phyloP scores from a whole-genome alignment of 768 basidiomycete genomes.

The Crucibulum laeve region DNA sequence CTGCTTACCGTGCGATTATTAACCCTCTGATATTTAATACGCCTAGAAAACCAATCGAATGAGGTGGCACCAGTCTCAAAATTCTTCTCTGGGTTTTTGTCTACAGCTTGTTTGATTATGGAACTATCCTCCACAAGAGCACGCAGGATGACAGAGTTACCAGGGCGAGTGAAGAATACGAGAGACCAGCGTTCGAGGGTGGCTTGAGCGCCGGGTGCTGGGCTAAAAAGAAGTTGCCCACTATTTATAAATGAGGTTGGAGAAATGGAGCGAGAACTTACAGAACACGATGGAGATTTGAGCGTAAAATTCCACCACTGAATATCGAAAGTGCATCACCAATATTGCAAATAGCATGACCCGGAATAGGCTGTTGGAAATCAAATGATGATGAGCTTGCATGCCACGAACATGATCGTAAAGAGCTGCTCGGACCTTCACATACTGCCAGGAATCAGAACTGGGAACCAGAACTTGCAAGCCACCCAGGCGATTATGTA shows the following conservation, averaged over 20 bases:
- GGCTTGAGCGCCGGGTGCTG: constrained; percentile 49
- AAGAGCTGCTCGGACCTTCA: constrained; percentile 42
- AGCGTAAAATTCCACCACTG: constrained; percentile 60
- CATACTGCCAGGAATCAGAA: constrained; percentile 60
- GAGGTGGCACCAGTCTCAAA: neutral
- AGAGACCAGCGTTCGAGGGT: constrained; percentile 50
- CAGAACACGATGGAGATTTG: constrained; percentile 63
- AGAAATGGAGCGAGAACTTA: constrained; percentile 18
- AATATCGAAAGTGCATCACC: constrained; percentile 61
- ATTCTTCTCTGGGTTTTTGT: constrained; percentile 15
- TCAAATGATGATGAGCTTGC: neutral
- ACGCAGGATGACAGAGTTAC: constrained; percentile 38
- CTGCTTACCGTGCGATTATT: constrained; percentile 2
- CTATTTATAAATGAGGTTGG: neutral
- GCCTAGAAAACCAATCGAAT: neutral
- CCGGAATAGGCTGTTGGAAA: constrained; percentile 39
- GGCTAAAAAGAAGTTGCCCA: constrained; percentile 12
- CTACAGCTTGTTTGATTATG: constrained; percentile 38
- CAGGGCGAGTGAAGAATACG: constrained; percentile 58
- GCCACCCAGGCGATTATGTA: constrained; percentile 68
- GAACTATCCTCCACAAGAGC: constrained; percentile 41
- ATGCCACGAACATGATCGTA: neutral
- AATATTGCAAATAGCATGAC: constrained; percentile 56
- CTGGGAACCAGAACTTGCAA: constrained; percentile 66
- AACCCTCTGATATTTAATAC: constrained; percentile 1